Conservation (phyloP, 169 alveolate species). For the Plasmodium vivax region DNA sequence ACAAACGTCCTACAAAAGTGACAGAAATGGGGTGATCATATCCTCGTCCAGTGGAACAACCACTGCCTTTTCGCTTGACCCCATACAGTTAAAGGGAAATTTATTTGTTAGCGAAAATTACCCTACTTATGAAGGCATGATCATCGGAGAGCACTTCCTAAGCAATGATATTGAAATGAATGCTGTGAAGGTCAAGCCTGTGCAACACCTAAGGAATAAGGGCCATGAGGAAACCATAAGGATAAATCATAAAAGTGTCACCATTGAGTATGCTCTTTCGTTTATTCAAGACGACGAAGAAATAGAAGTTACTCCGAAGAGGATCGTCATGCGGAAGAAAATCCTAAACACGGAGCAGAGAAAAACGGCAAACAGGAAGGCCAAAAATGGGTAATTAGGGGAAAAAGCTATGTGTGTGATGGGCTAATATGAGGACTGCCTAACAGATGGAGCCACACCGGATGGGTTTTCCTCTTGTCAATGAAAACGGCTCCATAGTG, state of each 20-base stretch:
- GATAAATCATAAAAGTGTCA: slow-evolving; percentile 78
- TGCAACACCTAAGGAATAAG: slow-evolving; percentile 87
- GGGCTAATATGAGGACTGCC: neutral
- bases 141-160: slow-evolving; percentile 88
- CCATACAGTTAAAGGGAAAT: slow-evolving; percentile 89
- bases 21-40: slow-evolving; percentile 88
- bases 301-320: slow-evolving; percentile 95
- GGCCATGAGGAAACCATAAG: slow-evolving; percentile 88
- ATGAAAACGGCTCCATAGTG: neutral
- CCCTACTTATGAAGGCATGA: slow-evolving; percentile 91
- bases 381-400: slow-evolving; percentile 7
- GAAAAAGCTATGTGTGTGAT: neutral
- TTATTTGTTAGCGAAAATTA: slow-evolving; percentile 87
- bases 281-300: slow-evolving; percentile 92
- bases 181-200: slow-evolving; percentile 86
- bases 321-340: slow-evolving; percentile 91
- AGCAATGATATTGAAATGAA: slow-evolving; percentile 89
- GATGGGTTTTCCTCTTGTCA: neutral
- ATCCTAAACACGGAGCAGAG: slow-evolving; percentile 67
- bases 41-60: slow-evolving; percentile 88
- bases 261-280: slow-evolving; percentile 92
- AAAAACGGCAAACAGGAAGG: slow-evolving; percentile 73
- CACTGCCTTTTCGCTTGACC: slow-evolving; percentile 91
- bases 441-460: neutral
- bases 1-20: slow-evolving; percentile 77